Evolutionary conservation across 2,329 filamentous ascomycete species (phyloP).

Genomic region (Cytospora chrysosperma): DNA sequence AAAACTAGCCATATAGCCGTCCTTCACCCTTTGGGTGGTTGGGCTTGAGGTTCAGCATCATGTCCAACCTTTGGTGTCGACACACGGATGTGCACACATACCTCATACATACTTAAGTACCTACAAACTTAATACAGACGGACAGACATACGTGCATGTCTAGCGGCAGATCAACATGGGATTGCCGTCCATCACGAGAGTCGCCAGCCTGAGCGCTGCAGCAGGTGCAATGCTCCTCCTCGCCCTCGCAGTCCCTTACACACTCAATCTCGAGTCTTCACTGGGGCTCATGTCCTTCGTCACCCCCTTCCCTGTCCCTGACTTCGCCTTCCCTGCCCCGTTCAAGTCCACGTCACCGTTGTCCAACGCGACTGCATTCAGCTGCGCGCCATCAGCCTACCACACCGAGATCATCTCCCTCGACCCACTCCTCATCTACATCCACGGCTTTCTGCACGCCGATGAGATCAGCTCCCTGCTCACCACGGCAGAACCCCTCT

Average conservation of each 20-base stretch:
- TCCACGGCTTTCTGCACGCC: constrained; percentile 39
- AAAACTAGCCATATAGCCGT: background rate
- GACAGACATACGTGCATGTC: no score
- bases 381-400: constrained; percentile 37
- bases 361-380: constrained; percentile 22
- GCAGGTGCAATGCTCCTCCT: constrained; percentile 13
- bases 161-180: background rate
- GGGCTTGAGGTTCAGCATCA: background rate
- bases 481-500: constrained; percentile 35
- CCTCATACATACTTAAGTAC: no score
- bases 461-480: constrained; percentile 38
- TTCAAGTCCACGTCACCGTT: background rate
- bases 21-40: background rate
- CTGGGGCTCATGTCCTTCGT: constrained; percentile 27
- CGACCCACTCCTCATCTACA: constrained; percentile 44
- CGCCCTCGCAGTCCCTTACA: constrained; percentile 19
- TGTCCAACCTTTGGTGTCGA: no score
- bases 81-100: no score
- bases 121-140: no score
- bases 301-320: constrained; percentile 26
- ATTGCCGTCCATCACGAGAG: background rate
- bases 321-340: constrained; percentile 26
- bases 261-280: background rate
- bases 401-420: constrained; percentile 42
- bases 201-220: background rate